Conservation (phyloP, 345 rosid species). For the Diplotaxis tenuifolia region DNA sequence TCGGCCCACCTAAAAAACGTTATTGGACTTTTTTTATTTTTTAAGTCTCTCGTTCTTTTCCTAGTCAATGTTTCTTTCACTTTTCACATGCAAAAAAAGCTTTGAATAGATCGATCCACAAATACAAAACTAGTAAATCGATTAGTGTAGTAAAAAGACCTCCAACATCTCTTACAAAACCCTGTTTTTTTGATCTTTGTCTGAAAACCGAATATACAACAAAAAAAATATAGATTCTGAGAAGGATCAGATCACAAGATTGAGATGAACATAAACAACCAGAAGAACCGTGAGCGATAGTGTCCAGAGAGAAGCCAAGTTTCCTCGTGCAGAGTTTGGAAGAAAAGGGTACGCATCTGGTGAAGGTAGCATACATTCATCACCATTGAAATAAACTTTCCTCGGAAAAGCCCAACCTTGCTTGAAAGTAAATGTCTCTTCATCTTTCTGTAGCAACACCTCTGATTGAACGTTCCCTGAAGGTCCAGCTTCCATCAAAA, state of each 20-base stretch:
- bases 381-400: constrained; percentile 88
- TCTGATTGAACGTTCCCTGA: constrained; percentile 87
- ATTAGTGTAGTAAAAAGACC: too few relatives aligned
- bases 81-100: background rate
- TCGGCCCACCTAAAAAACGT: too few relatives aligned
- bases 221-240: background rate
- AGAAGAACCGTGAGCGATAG: constrained; percentile 30
- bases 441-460: constrained; percentile 70
- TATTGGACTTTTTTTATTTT: too few relatives aligned
- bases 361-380: constrained; percentile 83
- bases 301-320: constrained; percentile 32
- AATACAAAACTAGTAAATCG: too few relatives aligned
- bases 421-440: constrained; percentile 73
- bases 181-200: too few relatives aligned
- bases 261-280: constrained; percentile 33
- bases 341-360: constrained; percentile 84
- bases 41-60: background rate
- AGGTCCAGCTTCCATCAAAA: constrained; percentile 85
- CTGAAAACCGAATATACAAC: background rate
- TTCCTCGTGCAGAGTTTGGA: constrained; percentile 52
- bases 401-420: constrained; percentile 95
- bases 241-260: constrained; percentile 27
- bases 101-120: too few relatives aligned
- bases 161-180: too few relatives aligned
- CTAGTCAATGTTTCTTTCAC: background rate